Evolutionary conservation across 1,139 yeast species (phyloP), one percentile per base, ranked within the genome.

Genomic region (Diutina scorzettiae): DNA sequence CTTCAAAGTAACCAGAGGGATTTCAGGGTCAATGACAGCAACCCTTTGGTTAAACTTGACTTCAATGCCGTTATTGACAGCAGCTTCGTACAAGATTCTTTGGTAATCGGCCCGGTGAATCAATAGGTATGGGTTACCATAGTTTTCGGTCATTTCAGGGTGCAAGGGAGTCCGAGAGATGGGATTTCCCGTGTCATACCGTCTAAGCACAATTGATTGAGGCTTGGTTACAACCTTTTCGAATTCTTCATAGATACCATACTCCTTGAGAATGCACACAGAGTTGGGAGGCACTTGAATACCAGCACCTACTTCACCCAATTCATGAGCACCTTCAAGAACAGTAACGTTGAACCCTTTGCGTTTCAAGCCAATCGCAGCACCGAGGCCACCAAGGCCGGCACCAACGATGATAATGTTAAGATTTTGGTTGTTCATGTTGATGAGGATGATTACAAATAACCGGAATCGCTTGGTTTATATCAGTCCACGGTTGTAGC

Each of bases 241-340:
- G 8, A 37, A 25, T 16, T 24, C 21, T 7, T 17, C 16, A n/a
- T 12, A 25, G 17, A 37, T 18, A 3, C 32, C 32, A 17, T 37
- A 37, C n/a, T 37, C 32, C 24, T 37, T 27, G 7, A 37, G 24
- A 6, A 60, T 53, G 39, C 51, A 47, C 31, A 55, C 50, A 18
- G 63, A 53, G 37, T 59, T 60, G 14, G 66, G 66, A n/a, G 63
- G 63, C 28, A 59, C 52, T 48, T 61, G 66, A 43, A 62, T 61
- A 9, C 66, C 66, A 6, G 69, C 71, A 5, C 71, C 71, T 9
- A 65, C 67, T 48, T 65, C 70, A 14, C 59, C 60, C n/a, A 60
- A 50, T 37, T 48, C 51, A 32, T 51, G 49, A 20, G 65, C 60
- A 31, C 59, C 53, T 48, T 63, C 69, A 30, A 59, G 53, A 16